Evolutionary conservation across 2,329 filamentous ascomycete genomes (phyloP).

Genomic region (Xylariomycetidae sp.): DNA sequence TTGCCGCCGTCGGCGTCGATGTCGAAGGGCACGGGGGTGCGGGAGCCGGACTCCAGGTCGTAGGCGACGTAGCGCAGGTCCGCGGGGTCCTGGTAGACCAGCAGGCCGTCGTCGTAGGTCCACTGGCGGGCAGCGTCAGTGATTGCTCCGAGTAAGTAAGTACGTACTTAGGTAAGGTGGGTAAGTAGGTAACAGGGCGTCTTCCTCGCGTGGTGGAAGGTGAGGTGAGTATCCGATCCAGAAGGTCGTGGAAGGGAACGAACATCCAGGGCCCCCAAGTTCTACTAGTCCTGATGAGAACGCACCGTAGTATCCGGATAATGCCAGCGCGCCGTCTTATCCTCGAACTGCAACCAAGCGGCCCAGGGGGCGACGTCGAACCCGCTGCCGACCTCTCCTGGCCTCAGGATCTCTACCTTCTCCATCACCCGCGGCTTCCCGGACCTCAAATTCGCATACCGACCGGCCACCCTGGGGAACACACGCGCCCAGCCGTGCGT

Average conservation of each 20-base stretch:
- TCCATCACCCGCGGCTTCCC: slow-evolving; percentile 41
- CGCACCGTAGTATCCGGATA: slow-evolving; percentile 47
- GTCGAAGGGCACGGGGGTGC: slow-evolving; percentile 46
- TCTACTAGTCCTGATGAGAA: no score
- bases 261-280: no score
- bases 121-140: no score
- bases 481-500: slow-evolving; percentile 31
- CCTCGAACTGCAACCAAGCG: slow-evolving; percentile 35
- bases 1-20: slow-evolving; percentile 29
- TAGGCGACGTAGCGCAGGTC: slow-evolving; percentile 35
- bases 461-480: slow-evolving; percentile 44
- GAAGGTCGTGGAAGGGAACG: no score
- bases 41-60: slow-evolving; percentile 40
- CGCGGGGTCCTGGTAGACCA: slow-evolving; percentile 43
- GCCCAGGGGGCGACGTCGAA: slow-evolving; percentile 41
- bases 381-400: slow-evolving; percentile 14
- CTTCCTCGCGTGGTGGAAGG: no score
- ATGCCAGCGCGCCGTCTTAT: slow-evolving; percentile 35
- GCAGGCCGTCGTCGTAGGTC: slow-evolving; percentile 45
- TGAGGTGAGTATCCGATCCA: no score
- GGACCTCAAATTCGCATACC: slow-evolving; percentile 47
- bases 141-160: no score
- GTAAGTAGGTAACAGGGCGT: no score
- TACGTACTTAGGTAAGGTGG: no score
- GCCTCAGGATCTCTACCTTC: slow-evolving; percentile 37